Percentiles rank a stretch among this genome's conserved stretches.
Conservation (phyloP, 2,329 filamentous ascomycete genomes). For the Fusarium nelsonii region DNA sequence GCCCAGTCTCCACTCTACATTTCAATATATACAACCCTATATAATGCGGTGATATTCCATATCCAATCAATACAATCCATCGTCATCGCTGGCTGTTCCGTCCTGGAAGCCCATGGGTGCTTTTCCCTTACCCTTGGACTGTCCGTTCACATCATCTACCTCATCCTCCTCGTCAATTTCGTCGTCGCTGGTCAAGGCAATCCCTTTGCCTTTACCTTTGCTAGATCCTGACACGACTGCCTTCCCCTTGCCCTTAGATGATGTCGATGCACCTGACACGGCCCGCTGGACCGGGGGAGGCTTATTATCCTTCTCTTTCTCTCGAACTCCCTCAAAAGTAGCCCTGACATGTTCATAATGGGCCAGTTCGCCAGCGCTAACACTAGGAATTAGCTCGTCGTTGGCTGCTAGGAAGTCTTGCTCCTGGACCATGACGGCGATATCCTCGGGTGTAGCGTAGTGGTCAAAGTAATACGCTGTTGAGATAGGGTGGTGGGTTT, state of each 20-base stretch:
- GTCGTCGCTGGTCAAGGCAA: slow-evolving; percentile 50
- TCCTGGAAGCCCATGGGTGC: slow-evolving; percentile 65
- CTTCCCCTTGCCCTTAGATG: slow-evolving; percentile 52
- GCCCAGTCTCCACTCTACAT: slow-evolving; percentile 21
- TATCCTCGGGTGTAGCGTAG: slow-evolving; percentile 82
- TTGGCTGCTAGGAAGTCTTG: slow-evolving; percentile 87
- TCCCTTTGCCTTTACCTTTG: slow-evolving; percentile 53
- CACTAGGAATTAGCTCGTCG: slow-evolving; percentile 88
- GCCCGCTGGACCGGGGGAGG: slow-evolving; percentile 45
- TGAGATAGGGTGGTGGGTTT: slow-evolving; percentile 67
- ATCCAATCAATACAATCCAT: slow-evolving; percentile 63
- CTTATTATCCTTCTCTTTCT: slow-evolving; percentile 57
- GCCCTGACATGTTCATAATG: slow-evolving; percentile 90
- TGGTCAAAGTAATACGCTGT: slow-evolving; percentile 98
- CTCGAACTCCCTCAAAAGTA: slow-evolving; percentile 77
- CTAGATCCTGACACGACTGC: slow-evolving; percentile 42
- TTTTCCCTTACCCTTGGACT: slow-evolving; percentile 69
- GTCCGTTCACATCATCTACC: slow-evolving; percentile 50
- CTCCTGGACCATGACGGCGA: slow-evolving; percentile 88
- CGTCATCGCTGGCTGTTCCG: slow-evolving; percentile 68
- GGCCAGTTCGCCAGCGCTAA: slow-evolving; percentile 89
- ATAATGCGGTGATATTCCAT: slow-evolving; percentile 10
- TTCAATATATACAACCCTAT: slow-evolving; percentile 38
- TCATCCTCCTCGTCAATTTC: slow-evolving; percentile 53
- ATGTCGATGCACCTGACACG: slow-evolving; percentile 48